phyloP scores from a whole-genome alignment of 345 rosid species.

The Abelmoschus esculentus region DNA sequence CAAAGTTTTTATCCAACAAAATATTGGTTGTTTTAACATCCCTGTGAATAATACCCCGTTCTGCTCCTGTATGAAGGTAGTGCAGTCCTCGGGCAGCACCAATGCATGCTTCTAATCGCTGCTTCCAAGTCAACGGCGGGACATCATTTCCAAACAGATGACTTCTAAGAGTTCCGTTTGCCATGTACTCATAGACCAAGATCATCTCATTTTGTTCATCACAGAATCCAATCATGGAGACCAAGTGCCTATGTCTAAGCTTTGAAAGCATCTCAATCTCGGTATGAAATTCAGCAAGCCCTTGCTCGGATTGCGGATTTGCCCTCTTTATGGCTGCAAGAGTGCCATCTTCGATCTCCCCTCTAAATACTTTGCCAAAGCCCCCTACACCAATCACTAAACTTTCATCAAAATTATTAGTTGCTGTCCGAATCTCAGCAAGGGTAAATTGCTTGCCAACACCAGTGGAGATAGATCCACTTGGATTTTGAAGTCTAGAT shows the following conservation, averaged over 20 bases:
- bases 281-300: conserved; percentile 77
- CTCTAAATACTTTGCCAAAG: conserved; percentile 80
- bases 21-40: conserved; percentile 91
- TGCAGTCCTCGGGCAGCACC: conserved; percentile 86
- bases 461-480: conserved; percentile 34
- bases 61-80: conserved; percentile 90
- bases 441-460: conserved; percentile 57
- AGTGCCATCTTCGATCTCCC: conserved; percentile 68
- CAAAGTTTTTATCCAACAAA: conserved; percentile 61
- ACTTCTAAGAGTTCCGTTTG: conserved; percentile 73
- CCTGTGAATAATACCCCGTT: conserved; percentile 78
- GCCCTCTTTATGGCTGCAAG: conserved; percentile 80
- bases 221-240: conserved; percentile 84
- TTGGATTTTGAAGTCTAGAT: conserved; percentile 23
- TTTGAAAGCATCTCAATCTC: conserved; percentile 87
- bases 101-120: conserved; percentile 67
- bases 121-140: conserved; percentile 77
- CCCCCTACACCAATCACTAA: conserved; percentile 84
- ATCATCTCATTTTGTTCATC: conserved; percentile 88
- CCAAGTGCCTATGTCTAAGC: conserved; percentile 85
- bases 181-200: conserved; percentile 90
- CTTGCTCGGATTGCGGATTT: conserved; percentile 86
- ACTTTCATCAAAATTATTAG: conserved; percentile 68
- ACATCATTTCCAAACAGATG: conserved; percentile 72
- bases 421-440: conserved; percentile 67